Conservation (phyloP, 2,329 filamentous ascomycete genomes). For the Nemania sp. region DNA sequence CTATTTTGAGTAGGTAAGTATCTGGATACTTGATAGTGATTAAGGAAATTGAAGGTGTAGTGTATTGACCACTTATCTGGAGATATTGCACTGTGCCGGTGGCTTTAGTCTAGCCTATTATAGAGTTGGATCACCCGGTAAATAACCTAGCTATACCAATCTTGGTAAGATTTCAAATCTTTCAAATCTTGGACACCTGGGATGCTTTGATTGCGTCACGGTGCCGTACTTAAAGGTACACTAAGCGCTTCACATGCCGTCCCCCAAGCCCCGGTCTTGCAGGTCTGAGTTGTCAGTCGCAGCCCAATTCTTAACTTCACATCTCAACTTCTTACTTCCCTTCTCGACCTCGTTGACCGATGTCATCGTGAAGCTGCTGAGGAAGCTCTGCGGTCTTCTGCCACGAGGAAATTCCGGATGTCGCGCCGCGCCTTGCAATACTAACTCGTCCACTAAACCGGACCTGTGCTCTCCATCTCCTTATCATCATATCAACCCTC, state of each 20-base stretch:
- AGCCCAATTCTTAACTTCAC: conserved; percentile 18
- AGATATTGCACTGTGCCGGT: too few species aligned
- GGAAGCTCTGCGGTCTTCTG: not conserved
- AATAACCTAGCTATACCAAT: too few species aligned
- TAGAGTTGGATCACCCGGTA: too few species aligned
- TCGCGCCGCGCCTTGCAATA: conserved; percentile 1
- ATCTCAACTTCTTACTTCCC: conserved; percentile 1
- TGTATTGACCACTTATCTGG: too few species aligned
- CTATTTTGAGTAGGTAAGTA: too few species aligned
- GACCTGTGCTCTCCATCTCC: not conserved
- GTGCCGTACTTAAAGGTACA: too few species aligned
- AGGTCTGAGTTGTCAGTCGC: conserved; percentile 11
- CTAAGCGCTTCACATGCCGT: not conserved
- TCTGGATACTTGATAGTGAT: too few species aligned
- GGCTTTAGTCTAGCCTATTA: too few species aligned
- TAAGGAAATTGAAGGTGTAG: too few species aligned
- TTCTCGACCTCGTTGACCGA: conserved; percentile 1
- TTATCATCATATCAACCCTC: not conserved
- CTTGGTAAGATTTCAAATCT: too few species aligned
- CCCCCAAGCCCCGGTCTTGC: too few species aligned
- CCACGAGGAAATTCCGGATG: conserved; percentile 5
- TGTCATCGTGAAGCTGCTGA: not conserved
- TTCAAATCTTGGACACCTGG: not conserved
- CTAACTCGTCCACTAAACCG: not conserved
- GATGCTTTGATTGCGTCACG: conserved; percentile 4